Evolutionary conservation across 305 asterid species (phyloP), one percentile per base, ranked within the genome.

Genomic region (Ruellia speciosa): DNA sequence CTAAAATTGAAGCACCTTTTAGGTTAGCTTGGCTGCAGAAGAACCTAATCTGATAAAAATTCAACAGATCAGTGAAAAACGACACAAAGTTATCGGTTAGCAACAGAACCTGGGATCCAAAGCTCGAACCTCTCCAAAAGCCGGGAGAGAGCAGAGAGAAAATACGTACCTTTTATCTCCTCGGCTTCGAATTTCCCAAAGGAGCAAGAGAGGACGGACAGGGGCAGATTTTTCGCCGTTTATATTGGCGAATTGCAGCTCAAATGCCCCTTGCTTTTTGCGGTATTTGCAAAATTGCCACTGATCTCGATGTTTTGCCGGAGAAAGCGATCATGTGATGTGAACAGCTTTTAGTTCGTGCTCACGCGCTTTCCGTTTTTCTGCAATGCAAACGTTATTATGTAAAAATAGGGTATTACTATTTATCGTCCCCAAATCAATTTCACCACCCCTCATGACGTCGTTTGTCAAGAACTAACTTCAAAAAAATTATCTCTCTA

Each of bases 191-290:
- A 62, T 45, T 12, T 47, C 56, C 70, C 55, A 77, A 69, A 68
- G 71, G 74, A 68, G 80, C 83, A 68, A 58, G 75, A 52, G 81
- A 60, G 76, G 78, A 60, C 66, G 60, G 48, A 49, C 56, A 59
- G 18, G 8, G 13, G 19, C 17, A 57, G 64, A 67, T 57, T 66
- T 70, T 58, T 57, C 65, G 47, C 8, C 2, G 35, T 72, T 59
- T 71, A 66, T 63, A 62, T 11, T 14, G n/a, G 20, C 7, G 19
- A 15, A 17, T 46, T 24, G 4, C 11, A 14, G 52, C 14, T 35
- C 14, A 17, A 72, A 53, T 73, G 62, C 68, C 86, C 76, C 49
- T 34, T 37, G 17, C 10, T 39, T 61, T 15, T 59, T 18, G 45
- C 37, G 28, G 37, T 57, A 66, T 46, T 76, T 62, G 66, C 73